Evolutionary conservation across 2,329 filamentous ascomycete species (phyloP).

Genomic region (Xylogone sp.): DNA sequence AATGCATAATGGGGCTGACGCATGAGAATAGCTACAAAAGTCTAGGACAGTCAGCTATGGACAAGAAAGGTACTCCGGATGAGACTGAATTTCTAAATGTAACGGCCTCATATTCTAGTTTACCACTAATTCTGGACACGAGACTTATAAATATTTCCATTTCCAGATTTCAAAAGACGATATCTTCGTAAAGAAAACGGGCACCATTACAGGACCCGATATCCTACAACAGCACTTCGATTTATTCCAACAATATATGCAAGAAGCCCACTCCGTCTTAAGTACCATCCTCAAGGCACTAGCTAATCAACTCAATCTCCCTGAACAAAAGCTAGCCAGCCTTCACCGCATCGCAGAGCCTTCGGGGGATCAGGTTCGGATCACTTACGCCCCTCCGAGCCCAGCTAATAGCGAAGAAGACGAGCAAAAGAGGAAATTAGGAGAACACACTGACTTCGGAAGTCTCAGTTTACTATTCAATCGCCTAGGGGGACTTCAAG

Average conservation of each 20-base stretch:
- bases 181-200: conserved; percentile 14
- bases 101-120: no score
- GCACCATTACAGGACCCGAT: conserved; percentile 17
- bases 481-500: conserved; percentile 34
- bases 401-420: conserved; percentile 19
- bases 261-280: conserved; percentile 15
- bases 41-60: conserved; percentile 9
- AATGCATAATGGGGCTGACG: neutral
- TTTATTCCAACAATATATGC: conserved; percentile 16
- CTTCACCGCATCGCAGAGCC: conserved; percentile 21
- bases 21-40: neutral
- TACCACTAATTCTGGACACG: neutral
- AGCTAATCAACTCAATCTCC: conserved; percentile 19
- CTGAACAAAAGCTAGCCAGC: conserved; percentile 12
- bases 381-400: conserved; percentile 22
- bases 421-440: conserved; percentile 25
- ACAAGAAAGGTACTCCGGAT: conserved; percentile 21
- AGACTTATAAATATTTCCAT: neutral
- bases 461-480: conserved; percentile 36
- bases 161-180: conserved; percentile 23
- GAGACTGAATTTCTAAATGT: conserved; percentile 26
- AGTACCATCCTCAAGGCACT: conserved; percentile 17
- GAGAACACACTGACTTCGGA: conserved; percentile 35
- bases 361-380: conserved; percentile 21
- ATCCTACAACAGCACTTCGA: conserved; percentile 13